phyloP scores from a whole-genome alignment of 345 rosid genomes.

The Conringia planisiliqua region DNA sequence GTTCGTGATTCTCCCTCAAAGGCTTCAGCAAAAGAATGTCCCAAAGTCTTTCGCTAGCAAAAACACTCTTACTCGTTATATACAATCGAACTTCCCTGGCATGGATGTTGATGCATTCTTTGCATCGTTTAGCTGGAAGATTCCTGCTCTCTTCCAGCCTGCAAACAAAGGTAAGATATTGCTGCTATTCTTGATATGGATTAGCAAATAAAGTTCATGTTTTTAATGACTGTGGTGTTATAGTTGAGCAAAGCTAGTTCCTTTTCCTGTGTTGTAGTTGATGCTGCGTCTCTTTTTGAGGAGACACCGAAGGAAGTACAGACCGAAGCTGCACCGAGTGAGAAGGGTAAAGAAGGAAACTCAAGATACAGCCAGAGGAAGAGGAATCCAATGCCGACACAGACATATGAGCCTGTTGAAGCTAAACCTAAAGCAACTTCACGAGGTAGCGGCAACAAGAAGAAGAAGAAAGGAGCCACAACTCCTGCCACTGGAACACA shows the following conservation, averaged over 20 bases:
- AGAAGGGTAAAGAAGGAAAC: constrained; percentile 28
- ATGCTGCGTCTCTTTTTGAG: constrained; percentile 36
- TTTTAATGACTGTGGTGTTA: neutral
- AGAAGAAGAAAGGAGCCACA: constrained; percentile 29
- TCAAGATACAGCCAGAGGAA: constrained; percentile 34
- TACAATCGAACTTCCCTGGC: constrained; percentile 45
- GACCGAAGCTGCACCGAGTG: neutral
- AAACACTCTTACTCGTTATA: constrained; percentile 46
- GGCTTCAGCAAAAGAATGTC: constrained; percentile 29
- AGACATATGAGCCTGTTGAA: neutral
- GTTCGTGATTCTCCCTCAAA: constrained; percentile 55
- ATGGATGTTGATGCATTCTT: constrained; percentile 62
- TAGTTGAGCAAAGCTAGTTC: neutral
- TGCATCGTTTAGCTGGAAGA: constrained; percentile 76
- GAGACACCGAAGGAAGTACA: constrained; percentile 28
- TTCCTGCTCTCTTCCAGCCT: constrained; percentile 49
- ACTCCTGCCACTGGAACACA: constrained; percentile 29
- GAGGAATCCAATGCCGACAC: constrained; percentile 38
- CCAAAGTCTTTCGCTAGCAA: constrained; percentile 62
- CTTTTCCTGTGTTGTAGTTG: constrained; percentile 17
- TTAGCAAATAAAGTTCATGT: neutral
- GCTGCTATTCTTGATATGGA: neutral
- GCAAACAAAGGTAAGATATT: constrained; percentile 39
- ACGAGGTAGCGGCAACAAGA: constrained; percentile 36
- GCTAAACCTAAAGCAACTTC: constrained; percentile 27